These are phyloP conservation scores for Pseudogymnoascus sp. DNA, from an alignment of 2,329 filamentous ascomycete genomes.

Conservation along the genomic window DNA sequence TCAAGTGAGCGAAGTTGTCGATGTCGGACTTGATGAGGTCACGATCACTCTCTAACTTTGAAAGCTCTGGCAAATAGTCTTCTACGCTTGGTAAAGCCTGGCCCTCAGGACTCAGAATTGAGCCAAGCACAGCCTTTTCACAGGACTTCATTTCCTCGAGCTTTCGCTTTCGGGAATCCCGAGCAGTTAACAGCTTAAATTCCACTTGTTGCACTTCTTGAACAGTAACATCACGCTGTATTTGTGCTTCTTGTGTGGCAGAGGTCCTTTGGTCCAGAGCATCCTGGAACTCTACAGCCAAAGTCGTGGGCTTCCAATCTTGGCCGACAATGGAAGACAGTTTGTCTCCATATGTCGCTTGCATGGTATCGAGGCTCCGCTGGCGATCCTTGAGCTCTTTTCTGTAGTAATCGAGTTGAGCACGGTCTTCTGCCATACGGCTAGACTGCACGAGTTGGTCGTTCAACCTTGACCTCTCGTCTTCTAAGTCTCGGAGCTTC, in stretches of 20 bases:
- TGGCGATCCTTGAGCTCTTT: conserved; percentile 71
- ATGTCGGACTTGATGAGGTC: conserved; percentile 54
- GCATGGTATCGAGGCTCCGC: conserved; percentile 70
- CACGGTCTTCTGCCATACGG: conserved; percentile 71
- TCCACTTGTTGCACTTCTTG: conserved; percentile 72
- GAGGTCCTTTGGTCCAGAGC: conserved; percentile 51
- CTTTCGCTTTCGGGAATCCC: conserved; percentile 58
- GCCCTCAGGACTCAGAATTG: conserved; percentile 38
- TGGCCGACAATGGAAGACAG: conserved; percentile 57
- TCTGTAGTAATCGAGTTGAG: conserved; percentile 74
- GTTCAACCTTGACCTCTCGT: conserved; percentile 63
- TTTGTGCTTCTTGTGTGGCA: conserved; percentile 57
- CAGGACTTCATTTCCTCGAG: conserved; percentile 54
- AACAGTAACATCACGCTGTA: conserved; percentile 60
- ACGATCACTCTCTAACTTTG: conserved; percentile 42
- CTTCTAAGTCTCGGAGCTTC: conserved; percentile 62
- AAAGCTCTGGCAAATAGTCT: conserved; percentile 46
- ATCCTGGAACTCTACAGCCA: conserved; percentile 66
- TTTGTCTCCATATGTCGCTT: conserved; percentile 64
- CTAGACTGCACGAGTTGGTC: conserved; percentile 80
- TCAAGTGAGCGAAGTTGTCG: conserved; percentile 60
- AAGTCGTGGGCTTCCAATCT: conserved; percentile 60
- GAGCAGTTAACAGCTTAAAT: conserved; percentile 59
- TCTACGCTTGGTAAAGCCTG: conserved; percentile 40
- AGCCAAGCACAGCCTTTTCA: conserved; percentile 48